phyloP scores from a whole-genome alignment of 257 asterid genomes.

The Agastache rugosa region DNA sequence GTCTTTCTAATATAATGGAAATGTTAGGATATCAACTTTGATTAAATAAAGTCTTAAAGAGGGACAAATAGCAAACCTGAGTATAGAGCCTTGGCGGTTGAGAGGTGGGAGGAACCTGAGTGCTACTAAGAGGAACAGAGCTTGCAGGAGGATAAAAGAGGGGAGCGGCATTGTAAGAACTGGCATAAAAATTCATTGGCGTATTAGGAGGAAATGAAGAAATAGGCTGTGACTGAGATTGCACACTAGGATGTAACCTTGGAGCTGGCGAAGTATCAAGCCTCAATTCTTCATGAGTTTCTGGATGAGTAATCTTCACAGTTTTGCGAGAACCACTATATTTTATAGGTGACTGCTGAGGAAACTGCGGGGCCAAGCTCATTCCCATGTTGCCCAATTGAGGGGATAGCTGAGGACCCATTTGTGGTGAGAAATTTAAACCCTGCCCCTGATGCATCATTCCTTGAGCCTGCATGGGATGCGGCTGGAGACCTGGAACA shows the following conservation, averaged over 20 bases:
- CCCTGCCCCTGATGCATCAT: conserved; percentile 77
- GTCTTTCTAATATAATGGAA: not conserved
- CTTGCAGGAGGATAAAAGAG: conserved; percentile 48
- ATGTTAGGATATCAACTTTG: not conserved
- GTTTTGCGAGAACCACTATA: conserved; percentile 57
- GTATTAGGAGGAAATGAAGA: conserved; percentile 65
- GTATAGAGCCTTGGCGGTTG: conserved; percentile 60
- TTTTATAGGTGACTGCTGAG: conserved; percentile 63
- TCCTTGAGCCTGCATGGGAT: conserved; percentile 75
- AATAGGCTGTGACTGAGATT: conserved; percentile 68
- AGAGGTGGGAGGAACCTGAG: conserved; percentile 55
- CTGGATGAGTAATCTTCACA: conserved; percentile 88
- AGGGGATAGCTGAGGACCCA: conserved; percentile 66
- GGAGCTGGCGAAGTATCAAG: conserved; percentile 66
- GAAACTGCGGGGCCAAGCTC: conserved; percentile 61
- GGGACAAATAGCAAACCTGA: conserved; percentile 58
- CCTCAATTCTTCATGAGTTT: conserved; percentile 81
- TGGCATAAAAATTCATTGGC: conserved; percentile 51
- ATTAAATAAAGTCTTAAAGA: conserved; percentile 18
- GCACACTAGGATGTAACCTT: conserved; percentile 65
- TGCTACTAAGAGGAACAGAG: conserved; percentile 56
- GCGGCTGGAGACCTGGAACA: conserved; percentile 71
- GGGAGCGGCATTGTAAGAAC: conserved; percentile 57
- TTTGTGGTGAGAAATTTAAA: conserved; percentile 64
- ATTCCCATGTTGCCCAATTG: conserved; percentile 79